A percentile compares a stretch with the other conserved stretches of the same genome.
Conservation (phyloP, 1,284 basidiomycete species). For the Trichosporon sp. region DNA sequence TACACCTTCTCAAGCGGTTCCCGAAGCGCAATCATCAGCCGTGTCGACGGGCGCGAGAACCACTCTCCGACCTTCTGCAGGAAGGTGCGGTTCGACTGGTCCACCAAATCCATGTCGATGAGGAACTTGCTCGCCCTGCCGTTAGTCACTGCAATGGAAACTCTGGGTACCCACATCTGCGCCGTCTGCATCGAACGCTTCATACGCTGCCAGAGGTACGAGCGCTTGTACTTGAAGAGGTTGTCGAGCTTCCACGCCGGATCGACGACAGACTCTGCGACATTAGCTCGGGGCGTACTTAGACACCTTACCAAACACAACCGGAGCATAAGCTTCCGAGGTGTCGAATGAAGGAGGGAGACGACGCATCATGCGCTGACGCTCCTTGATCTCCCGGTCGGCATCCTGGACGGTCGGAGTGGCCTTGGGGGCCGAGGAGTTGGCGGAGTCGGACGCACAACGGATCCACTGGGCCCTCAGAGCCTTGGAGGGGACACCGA, state of each 20-base stretch:
- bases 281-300: not conserved
- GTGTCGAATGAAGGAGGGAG: constrained; percentile 12
- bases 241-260: not conserved
- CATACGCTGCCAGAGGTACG: not conserved
- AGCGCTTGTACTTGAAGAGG: not conserved
- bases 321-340: not conserved
- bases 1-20: constrained; percentile 6
- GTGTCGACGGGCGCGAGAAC: not conserved
- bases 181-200: not conserved
- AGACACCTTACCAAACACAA: constrained; percentile 10
- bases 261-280: constrained; percentile 14
- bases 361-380: constrained; percentile 10
- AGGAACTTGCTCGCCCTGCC: not conserved
- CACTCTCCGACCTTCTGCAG: not conserved
- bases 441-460: not conserved
- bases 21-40: not conserved
- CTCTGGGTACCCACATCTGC: not conserved
- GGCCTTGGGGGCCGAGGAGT: not conserved
- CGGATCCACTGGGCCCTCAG: not conserved
- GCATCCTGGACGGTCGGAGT: constrained; percentile 10
- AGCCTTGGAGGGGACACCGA: not conserved
- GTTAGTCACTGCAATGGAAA: not conserved
- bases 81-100: not conserved
- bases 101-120: not conserved
- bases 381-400: constrained; percentile 11